Percentiles rank a stretch among this genome's conserved stretches.
Evolutionary conservation across 768 basidiomycete species (phyloP).

Genomic region (Exidia glandulosa): DNA sequence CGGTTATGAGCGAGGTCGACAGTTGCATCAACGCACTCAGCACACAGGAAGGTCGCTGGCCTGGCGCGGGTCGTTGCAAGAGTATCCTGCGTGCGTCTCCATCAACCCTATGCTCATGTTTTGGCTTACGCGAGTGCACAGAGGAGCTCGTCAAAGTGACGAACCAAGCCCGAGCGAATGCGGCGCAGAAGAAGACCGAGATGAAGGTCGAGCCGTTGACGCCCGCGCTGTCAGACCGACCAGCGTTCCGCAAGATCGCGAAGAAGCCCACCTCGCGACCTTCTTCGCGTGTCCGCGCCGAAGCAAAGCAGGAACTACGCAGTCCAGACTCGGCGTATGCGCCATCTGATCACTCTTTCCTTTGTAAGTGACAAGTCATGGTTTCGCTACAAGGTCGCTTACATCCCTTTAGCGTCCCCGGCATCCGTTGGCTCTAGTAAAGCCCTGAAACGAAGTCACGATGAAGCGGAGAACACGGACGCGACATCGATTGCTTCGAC

Average conservation of each 20-base stretch:
- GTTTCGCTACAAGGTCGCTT: neutral
- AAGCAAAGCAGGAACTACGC: neutral
- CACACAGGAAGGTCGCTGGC: slow-evolving; percentile 80
- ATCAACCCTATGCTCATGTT: neutral
- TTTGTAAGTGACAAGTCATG: neutral
- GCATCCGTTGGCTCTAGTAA: neutral
- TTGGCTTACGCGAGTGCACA: neutral
- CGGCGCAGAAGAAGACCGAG: neutral
- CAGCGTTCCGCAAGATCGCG: neutral
- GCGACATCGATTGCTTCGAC: neutral
- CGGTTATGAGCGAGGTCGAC: slow-evolving; percentile 76
- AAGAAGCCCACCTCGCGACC: neutral
- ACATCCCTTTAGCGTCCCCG: neutral
- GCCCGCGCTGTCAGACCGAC: neutral
- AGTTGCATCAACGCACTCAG: slow-evolving; percentile 60
- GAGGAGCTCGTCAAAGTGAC: slow-evolving; percentile 10
- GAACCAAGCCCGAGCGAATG: neutral
- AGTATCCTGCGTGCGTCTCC: neutral
- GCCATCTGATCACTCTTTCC: neutral
- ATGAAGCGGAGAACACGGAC: neutral
- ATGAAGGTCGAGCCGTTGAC: neutral
- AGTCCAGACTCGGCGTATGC: neutral
- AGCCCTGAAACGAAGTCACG: neutral
- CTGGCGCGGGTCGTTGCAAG: slow-evolving; percentile 78
- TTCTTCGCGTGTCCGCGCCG: neutral